Evolutionary conservation across 73 alveolate species (phyloP), one percentile per base, ranked within the genome.

Genomic region (Effrenium voratum): DNA sequence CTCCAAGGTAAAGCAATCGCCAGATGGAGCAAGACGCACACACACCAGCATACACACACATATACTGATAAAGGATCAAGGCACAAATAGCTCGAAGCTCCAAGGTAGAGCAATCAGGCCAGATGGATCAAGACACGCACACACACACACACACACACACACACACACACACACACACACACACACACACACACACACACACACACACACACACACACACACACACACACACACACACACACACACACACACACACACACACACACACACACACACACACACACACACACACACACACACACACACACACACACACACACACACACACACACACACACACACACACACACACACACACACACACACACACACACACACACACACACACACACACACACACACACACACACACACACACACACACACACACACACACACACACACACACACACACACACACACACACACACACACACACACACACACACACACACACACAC

Each of bases 321-420:
- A 32, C 81, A 68, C 81, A 68, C 81, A 32, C 81, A 68, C 81
- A 68, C 81, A n/a, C 86, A 68, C 81, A 68, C 81, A 32, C 81
- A 68, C 81, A 68, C 81, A 32, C 81, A 68, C 81, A 68, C 81
- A 32, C 81, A 32, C 81, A 32, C 81, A 68, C 81, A 68, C 81
- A 68, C 81, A 68, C 81, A 68, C 81, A 32, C 81, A 32, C 81
- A 24, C 81, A 32, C 45, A 68, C 81, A 32, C 81, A 68, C 81
- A 36, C 81, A 68, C 41, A 32, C 81, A 68, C 81, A 68, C 81
- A 68, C 81, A 36, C 81, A 68, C 81, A 68, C 81, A 68, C 41
- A 68, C 81, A 68, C 81, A 68, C 81, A 68, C 81, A 68, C 81
- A 68, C 81, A 68, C 81, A 68, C 81, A 68, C 81, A 32, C 81